Conservation (phyloP, 352 stramenopile species). For the Phytophthora syringae region DNA sequence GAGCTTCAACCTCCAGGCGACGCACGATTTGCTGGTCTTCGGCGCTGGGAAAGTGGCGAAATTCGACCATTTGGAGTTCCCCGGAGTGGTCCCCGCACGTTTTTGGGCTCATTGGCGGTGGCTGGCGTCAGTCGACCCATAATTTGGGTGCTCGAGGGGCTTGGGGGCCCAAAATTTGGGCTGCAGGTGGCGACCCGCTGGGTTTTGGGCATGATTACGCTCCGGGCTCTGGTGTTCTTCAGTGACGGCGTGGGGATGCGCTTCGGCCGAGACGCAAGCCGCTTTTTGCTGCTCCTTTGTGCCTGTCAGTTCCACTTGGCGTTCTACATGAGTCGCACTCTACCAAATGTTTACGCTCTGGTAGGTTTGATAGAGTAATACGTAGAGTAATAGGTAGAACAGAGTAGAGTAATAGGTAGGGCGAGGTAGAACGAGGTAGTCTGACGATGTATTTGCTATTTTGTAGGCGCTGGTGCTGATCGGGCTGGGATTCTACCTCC, state of each 20-base stretch:
- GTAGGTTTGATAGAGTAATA: slow-evolving; percentile 49
- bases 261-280: slow-evolving; percentile 63
- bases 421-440: background rate
- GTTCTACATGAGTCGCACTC: slow-evolving; percentile 97
- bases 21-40: slow-evolving; percentile 95
- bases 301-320: slow-evolving; percentile 97
- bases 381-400: slow-evolving; percentile 3
- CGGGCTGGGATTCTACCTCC: slow-evolving; percentile 66
- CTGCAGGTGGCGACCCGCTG: slow-evolving; percentile 70
- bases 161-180: slow-evolving; percentile 50
- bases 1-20: slow-evolving; percentile 98
- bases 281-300: slow-evolving; percentile 90
- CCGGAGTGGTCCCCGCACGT: slow-evolving; percentile 98
- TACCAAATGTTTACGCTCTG: slow-evolving; percentile 98
- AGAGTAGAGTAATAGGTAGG: slow-evolving; percentile 29
- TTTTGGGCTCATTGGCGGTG: slow-evolving; percentile 90
- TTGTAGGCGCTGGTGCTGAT: slow-evolving; percentile 67
- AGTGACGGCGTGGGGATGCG: slow-evolving; percentile 59
- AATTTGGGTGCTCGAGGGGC: slow-evolving; percentile 29
- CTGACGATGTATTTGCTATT: slow-evolving; percentile 4
- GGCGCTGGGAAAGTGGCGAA: slow-evolving; percentile 44
- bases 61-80: slow-evolving; percentile 98
- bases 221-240: slow-evolving; percentile 64
- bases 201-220: slow-evolving; percentile 66
- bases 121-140: slow-evolving; percentile 53